Percentiles rank a stretch among this genome's conserved stretches.
These are phyloP conservation scores for Hebeloma cylindrosporum DNA, from an alignment of 768 basidiomycete species.

Conservation along the genomic window DNA sequence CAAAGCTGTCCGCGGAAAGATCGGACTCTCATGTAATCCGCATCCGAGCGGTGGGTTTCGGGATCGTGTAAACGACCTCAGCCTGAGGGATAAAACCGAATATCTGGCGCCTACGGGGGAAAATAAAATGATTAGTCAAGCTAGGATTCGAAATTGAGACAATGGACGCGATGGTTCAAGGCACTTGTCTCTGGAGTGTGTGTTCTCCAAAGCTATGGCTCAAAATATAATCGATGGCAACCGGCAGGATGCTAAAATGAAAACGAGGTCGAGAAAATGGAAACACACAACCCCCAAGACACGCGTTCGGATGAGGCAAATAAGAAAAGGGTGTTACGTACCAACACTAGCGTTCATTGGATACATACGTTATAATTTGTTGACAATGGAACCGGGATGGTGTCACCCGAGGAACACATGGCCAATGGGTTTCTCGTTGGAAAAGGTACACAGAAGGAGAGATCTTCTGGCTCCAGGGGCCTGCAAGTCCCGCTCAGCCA, in stretches of 20 bases:
- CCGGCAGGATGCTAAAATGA: constrained; percentile 7
- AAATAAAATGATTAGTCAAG: too few relatives aligned
- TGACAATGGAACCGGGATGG: constrained; percentile 17
- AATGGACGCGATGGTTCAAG: too few relatives aligned
- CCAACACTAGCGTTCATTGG: constrained; percentile 10
- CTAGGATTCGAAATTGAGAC: too few relatives aligned
- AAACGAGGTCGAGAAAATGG: constrained; percentile 3
- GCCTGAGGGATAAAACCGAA: too few relatives aligned
- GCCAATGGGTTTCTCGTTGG: constrained; percentile 10
- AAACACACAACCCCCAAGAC: constrained; percentile 10
- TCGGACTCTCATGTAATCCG: constrained; percentile 15
- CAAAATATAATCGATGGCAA: too few relatives aligned
- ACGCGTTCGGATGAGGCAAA: constrained; percentile 12
- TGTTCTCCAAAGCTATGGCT: too few relatives aligned
- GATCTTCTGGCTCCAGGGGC: neutral
- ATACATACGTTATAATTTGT: constrained; percentile 18
- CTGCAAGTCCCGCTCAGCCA: neutral
- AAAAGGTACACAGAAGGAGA: constrained; percentile 17
- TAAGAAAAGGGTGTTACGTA: constrained; percentile 26
- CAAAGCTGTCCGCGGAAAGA: constrained; percentile 19
- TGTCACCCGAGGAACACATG: constrained; percentile 21
- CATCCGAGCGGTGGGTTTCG: constrained; percentile 8
- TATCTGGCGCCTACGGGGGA: too few relatives aligned
- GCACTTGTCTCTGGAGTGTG: too few relatives aligned
- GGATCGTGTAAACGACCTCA: too few relatives aligned